These are phyloP conservation scores for Populus pruinosa DNA, from an alignment of 345 rosid species.

Conservation along the genomic window DNA sequence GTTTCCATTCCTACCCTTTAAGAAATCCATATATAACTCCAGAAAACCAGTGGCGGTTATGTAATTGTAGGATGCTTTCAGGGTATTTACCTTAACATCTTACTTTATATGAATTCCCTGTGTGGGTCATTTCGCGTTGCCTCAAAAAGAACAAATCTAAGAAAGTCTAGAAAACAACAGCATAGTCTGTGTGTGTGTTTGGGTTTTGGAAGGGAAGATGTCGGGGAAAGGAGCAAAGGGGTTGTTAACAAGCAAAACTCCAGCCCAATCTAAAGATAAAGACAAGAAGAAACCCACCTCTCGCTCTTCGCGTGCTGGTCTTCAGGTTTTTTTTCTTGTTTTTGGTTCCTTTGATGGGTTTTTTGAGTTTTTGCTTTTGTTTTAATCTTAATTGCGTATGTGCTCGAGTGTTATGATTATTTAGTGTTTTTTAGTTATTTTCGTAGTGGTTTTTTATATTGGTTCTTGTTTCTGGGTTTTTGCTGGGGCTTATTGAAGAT, in stretches of 20 bases:
- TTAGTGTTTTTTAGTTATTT: neutral
- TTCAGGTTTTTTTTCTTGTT: neutral
- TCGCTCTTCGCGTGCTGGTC: neutral
- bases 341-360: neutral
- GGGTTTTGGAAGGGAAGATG: neutral
- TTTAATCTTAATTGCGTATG: neutral
- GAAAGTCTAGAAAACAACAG: neutral
- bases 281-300: neutral
- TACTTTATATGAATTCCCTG: neutral
- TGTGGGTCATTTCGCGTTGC: neutral
- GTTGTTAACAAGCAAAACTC: constrained; percentile 15
- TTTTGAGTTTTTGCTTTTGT: neutral
- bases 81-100: neutral
- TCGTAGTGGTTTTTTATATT: neutral
- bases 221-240: constrained; percentile 10
- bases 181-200: neutral
- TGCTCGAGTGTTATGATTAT: neutral
- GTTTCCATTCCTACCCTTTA: neutral
- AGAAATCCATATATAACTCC: neutral
- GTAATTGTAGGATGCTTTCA: neutral
- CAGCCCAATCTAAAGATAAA: constrained; percentile 1
- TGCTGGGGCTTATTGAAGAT: neutral
- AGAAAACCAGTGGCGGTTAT: neutral
- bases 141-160: neutral
- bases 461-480: neutral